Percentiles rank a stretch among this genome's conserved stretches.
Evolutionary conservation across 768 basidiomycete species (phyloP).

Genomic region (Rhodotorula babjevae): DNA sequence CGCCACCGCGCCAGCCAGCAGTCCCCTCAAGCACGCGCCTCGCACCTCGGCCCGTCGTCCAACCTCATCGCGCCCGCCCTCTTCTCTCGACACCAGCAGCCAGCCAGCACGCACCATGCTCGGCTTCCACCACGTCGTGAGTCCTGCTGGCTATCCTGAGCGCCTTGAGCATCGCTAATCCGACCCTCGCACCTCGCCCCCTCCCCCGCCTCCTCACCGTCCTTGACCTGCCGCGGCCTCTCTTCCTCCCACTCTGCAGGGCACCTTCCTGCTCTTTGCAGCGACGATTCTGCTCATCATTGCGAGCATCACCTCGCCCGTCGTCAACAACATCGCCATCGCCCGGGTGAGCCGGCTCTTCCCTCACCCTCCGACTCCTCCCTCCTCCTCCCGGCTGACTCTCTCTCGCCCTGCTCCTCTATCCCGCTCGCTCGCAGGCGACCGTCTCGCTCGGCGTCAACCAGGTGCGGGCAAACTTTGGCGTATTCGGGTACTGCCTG

Average conservation of each 20-base stretch:
- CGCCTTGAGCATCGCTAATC: no score
- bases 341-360: conserved; percentile 1
- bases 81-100: neutral
- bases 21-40: no score
- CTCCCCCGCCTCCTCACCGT: neutral
- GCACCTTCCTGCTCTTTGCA: conserved; percentile 23
- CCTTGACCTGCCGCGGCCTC: no score
- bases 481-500: conserved; percentile 20
- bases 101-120: neutral
- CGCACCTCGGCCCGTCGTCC: no score
- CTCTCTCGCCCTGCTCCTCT: no score
- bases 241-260: neutral
- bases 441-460: neutral
- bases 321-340: conserved; percentile 9
- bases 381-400: neutral
- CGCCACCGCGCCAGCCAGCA: no score
- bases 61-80: no score
- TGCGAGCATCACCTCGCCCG: conserved; percentile 16
- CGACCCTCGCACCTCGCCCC: no score
- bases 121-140: conserved; percentile 24
- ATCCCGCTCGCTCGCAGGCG: neutral
- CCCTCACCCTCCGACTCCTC: neutral
- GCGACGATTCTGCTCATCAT: conserved; percentile 21
- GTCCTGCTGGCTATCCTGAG: no score
- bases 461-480: conserved; percentile 9